Evolutionary conservation across 768 basidiomycete species (phyloP).

Genomic region (Trametes elegans): DNA sequence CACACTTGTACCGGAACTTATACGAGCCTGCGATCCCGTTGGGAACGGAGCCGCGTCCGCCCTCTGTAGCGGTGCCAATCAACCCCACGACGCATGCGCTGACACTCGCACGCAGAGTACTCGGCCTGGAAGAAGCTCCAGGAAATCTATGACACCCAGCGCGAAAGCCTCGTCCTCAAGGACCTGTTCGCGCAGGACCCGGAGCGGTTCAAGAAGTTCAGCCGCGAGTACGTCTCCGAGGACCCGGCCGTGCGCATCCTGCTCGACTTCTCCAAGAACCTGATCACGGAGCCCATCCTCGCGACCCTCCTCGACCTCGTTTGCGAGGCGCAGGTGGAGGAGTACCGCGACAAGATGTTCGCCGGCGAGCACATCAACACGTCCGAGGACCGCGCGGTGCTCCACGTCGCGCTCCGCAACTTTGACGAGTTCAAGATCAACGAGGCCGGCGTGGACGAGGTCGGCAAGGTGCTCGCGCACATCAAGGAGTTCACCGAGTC

Average conservation of each 20-base stretch:
- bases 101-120: constrained; percentile 59
- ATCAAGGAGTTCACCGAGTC: constrained; percentile 88
- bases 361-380: constrained; percentile 97
- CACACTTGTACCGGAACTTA: neutral
- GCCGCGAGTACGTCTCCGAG: constrained; percentile 66
- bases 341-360: constrained; percentile 90
- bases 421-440: constrained; percentile 73
- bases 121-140: constrained; percentile 90
- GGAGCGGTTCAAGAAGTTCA: constrained; percentile 82
- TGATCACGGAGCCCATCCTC: constrained; percentile 85
- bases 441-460: constrained; percentile 82
- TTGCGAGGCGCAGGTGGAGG: constrained; percentile 83
- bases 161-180: constrained; percentile 76
- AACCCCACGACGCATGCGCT: too few species aligned
- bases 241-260: constrained; percentile 78
- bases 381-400: constrained; percentile 94
- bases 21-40: neutral
- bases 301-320: constrained; percentile 75
- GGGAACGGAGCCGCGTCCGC: neutral
- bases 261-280: constrained; percentile 96
- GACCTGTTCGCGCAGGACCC: constrained; percentile 92
- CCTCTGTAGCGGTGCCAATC: too few species aligned
- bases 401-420: constrained; percentile 91
- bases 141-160: constrained; percentile 70
- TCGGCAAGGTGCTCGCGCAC: constrained; percentile 79